Conservation (phyloP, 345 rosid genomes). For the Isatis tinctoria region DNA sequence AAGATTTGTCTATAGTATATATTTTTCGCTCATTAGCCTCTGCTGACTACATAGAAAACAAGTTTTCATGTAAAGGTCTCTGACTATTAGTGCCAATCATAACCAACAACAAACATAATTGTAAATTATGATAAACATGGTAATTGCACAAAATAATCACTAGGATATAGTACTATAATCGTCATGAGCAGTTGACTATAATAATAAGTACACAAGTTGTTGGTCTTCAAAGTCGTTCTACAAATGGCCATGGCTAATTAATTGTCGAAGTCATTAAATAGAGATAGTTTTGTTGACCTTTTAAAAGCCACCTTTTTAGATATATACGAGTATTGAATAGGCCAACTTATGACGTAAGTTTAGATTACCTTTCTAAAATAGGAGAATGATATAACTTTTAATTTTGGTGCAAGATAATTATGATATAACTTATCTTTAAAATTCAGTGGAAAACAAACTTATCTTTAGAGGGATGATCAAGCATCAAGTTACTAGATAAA, state of each 20-base stretch:
- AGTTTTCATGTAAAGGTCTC: neutral
- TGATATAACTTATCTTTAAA: neutral
- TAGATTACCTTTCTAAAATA: neutral
- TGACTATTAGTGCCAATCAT: conserved; percentile 11
- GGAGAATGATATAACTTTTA: neutral
- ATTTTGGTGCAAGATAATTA: neutral
- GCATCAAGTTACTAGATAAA: neutral
- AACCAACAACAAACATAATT: neutral
- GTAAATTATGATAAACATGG: conserved; percentile 13
- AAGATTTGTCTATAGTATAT: neutral
- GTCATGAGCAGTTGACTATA: neutral
- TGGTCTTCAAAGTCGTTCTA: conserved; percentile 15
- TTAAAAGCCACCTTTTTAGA: neutral
- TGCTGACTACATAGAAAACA: neutral
- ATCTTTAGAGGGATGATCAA: neutral
- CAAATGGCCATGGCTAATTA: neutral
- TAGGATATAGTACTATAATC: neutral
- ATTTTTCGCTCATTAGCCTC: neutral
- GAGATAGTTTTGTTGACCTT: conserved; percentile 24
- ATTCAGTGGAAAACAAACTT: neutral
- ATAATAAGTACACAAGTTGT: conserved; percentile 6
- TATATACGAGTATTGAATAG: neutral
- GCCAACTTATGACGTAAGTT: neutral
- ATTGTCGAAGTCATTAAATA: conserved; percentile 1
- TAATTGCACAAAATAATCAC: neutral